Base-by-base conservation (phyloP, 176 grass and related monocot species). In the Cenchrus fungigraminus region DNA sequence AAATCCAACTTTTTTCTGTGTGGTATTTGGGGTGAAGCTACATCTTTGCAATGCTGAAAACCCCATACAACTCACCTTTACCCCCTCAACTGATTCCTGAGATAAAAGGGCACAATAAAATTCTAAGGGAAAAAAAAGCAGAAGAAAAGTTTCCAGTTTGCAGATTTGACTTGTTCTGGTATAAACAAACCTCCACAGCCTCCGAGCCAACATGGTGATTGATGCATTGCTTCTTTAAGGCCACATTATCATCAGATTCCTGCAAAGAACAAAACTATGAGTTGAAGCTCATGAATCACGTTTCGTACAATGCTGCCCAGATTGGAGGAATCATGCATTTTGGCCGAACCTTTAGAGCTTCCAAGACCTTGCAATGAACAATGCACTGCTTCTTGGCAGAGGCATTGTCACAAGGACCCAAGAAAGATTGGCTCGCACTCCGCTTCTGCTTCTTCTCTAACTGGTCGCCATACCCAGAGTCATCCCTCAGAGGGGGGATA, bases 1-100 rank as follows among this genome's bases (percentile, higher is more conserved):
- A 85, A 84, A 82, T 22, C 65, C 71, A 60, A 79, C 83, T 47
- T 92, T 94, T 75, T 65, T 87, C 17, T 79, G 68, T 12, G 76
- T 76, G 58, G 76, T 79, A 80, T 71, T 92, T 32, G 91, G 96
- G 66, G 96, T 95, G 68, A 65, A 85, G 81, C 71, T 92, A 80
- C 93, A 94, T 92, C 90, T 93, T 94, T 77, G 87, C 91, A 95
- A 78, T 78, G 83, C 63, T 15, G 15, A 59, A 51, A 73, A 84
- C n/a, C 65, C 86, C 40, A 53, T 77, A 32, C 74, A 55, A 12
- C 28, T 68, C 57, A 66, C 37, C 44, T 87, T 87, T 55, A 28
- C 31, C 77, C 77, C 68, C 44, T 72, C 76, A 56, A 62, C 32
- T 79, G 80, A 54, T 70, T 76, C 65, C 87, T 94, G 37, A 90